phyloP scores from a whole-genome alignment of 208 protist species.

The Angomonas deanei region DNA sequence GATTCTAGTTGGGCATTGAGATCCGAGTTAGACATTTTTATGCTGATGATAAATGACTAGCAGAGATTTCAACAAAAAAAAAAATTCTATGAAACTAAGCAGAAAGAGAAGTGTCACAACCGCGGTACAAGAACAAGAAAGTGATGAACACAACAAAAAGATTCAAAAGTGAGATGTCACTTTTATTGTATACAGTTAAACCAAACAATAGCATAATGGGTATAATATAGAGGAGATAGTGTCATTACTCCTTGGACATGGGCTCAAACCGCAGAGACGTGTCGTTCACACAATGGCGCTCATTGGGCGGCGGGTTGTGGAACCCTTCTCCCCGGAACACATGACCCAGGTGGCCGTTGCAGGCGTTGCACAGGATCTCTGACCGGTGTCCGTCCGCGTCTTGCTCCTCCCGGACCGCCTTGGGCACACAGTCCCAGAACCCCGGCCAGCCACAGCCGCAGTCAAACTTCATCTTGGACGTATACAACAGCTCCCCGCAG shows the following conservation, averaged over 20 bases:
- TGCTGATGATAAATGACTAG: background rate
- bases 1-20: background rate
- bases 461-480: constrained; percentile 80
- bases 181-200: background rate
- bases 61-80: background rate
- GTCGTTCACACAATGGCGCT: constrained; percentile 89
- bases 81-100: constrained; percentile 1
- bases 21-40: background rate
- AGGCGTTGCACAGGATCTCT: constrained; percentile 91
- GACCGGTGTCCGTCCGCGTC: constrained; percentile 67
- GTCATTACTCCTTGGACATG: background rate
- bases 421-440: constrained; percentile 80
- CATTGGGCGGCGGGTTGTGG: constrained; percentile 81
- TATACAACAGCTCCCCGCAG: constrained; percentile 81
- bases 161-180: too few relatives aligned
- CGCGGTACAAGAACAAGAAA: background rate
- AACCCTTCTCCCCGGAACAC: constrained; percentile 89
- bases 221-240: constrained; percentile 11
- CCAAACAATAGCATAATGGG: background rate
- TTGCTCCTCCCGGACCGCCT: constrained; percentile 63
- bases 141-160: too few relatives aligned
- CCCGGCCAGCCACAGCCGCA: constrained; percentile 88
- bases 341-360: constrained; percentile 91
- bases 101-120: background rate
- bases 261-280: constrained; percentile 59